Percentiles rank a stretch among this genome's conserved stretches.
phyloP scores from a whole-genome alignment of 257 asterid species.

The Sherardia arvensis region DNA sequence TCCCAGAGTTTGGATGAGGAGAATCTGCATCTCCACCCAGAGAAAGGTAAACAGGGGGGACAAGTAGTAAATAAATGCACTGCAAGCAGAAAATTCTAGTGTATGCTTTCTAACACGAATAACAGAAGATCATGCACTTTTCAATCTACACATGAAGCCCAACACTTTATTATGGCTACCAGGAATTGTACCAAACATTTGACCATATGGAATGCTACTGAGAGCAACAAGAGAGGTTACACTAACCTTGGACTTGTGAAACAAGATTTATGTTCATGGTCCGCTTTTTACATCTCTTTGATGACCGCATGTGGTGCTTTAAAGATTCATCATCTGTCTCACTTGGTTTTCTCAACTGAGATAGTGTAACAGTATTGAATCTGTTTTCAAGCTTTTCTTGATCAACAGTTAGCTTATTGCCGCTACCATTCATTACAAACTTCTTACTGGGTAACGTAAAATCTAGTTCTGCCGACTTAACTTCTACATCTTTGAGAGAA shows the following conservation, averaged over 20 bases:
- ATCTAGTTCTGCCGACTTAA: conserved; percentile 17
- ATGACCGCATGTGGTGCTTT: conserved; percentile 22
- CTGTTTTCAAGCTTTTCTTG: conserved; percentile 18
- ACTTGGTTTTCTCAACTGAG: conserved; percentile 13
- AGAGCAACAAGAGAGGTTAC: not conserved
- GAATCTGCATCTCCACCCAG: conserved; percentile 24
- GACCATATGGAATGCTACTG: not conserved
- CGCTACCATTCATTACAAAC: conserved; percentile 9
- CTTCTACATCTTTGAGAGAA: conserved; percentile 21
- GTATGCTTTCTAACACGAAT: no score
- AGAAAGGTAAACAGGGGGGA: not conserved
- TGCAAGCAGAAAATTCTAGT: not conserved
- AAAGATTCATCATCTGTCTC: conserved; percentile 22
- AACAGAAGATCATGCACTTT: not conserved
- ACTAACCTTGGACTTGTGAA: conserved; percentile 32
- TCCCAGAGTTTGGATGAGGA: conserved; percentile 17
- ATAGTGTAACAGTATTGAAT: conserved; percentile 11
- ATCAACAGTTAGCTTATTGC: conserved; percentile 15
- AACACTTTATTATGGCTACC: not conserved
- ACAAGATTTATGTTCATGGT: conserved; percentile 16
- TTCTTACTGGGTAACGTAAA: conserved; percentile 14
- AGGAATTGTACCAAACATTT: not conserved
- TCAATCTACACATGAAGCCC: not conserved
- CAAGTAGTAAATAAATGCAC: not conserved
- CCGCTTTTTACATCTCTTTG: conserved; percentile 35